Conservation (phyloP, 192 early-diverging fungal species). For the Coemansia erecta region DNA sequence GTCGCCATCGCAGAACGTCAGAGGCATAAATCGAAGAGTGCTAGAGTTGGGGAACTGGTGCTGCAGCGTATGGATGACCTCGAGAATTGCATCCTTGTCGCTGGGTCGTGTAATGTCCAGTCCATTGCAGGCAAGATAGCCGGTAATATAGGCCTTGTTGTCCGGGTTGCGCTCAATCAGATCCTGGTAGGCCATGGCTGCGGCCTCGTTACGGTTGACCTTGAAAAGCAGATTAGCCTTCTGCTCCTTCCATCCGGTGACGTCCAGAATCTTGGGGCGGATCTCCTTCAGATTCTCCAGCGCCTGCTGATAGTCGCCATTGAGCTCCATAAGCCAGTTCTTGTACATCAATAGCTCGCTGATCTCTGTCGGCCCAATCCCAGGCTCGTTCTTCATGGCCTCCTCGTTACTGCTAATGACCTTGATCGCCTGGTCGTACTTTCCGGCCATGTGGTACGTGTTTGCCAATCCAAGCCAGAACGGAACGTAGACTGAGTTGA, state of each 20-base stretch:
- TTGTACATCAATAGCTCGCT: constrained; percentile 87
- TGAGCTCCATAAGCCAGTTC: constrained; percentile 81
- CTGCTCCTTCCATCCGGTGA: constrained; percentile 70
- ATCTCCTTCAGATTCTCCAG: constrained; percentile 76
- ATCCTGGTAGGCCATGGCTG: constrained; percentile 70
- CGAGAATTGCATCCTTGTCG: constrained; percentile 41
- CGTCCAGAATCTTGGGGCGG: constrained; percentile 71
- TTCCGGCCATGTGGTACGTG: constrained; percentile 76
- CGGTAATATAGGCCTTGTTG: constrained; percentile 67
- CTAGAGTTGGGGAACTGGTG: constrained; percentile 80
- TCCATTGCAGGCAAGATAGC: constrained; percentile 58
- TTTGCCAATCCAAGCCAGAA: constrained; percentile 88
- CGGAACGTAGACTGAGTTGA: constrained; percentile 65
- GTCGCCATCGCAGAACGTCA: constrained; percentile 71
- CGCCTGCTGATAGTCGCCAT: constrained; percentile 71
- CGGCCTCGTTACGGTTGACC: constrained; percentile 63
- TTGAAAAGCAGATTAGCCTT: constrained; percentile 69
- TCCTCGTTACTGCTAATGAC: constrained; percentile 69
- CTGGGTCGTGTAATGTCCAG: constrained; percentile 24
- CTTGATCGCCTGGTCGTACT: constrained; percentile 72
- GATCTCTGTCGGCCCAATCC: constrained; percentile 60
- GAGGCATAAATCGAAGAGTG: constrained; percentile 71
- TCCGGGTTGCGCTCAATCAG: constrained; percentile 84
- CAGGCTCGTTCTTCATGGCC: constrained; percentile 58
- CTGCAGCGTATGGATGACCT: constrained; percentile 54